These are phyloP conservation scores for Parafenestella ontariensis DNA, from an alignment of 2,329 filamentous ascomycete species.

Conservation along the genomic window DNA sequence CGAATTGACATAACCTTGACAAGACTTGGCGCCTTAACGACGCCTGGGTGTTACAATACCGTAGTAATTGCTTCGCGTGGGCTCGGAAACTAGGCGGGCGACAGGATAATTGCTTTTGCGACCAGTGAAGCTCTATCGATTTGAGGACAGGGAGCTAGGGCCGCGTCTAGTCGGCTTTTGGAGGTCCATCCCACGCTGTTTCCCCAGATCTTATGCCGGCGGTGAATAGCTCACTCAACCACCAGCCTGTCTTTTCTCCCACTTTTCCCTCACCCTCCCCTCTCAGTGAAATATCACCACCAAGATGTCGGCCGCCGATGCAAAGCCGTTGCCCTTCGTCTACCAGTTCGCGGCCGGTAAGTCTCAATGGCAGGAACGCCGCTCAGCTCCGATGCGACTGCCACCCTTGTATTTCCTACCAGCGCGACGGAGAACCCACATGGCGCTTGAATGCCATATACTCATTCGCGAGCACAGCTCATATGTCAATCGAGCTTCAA, in stretches of 20 bases:
- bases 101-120: constrained; percentile 14
- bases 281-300: constrained; percentile 8
- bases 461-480: background rate
- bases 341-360: constrained; percentile 94
- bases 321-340: constrained; percentile 82
- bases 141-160: constrained; percentile 24
- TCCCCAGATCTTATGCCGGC: constrained; percentile 38
- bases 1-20: constrained; percentile 8
- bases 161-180: constrained; percentile 15
- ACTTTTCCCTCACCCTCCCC: constrained; percentile 6
- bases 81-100: constrained; percentile 6
- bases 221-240: constrained; percentile 15
- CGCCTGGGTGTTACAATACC: background rate
- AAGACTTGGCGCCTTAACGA: constrained; percentile 3
- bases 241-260: constrained; percentile 24
- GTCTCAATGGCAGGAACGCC: constrained; percentile 47
- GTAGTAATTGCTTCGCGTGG: background rate
- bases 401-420: constrained; percentile 5
- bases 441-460: background rate
- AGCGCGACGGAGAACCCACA: constrained; percentile 5
- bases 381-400: constrained; percentile 27
- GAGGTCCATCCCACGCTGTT: constrained; percentile 38
- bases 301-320: constrained; percentile 58
- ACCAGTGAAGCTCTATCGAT: constrained; percentile 23
- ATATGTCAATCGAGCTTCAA: background rate